phyloP scores from a whole-genome alignment of 768 basidiomycete species.

The Boletus pseudopeckii region DNA sequence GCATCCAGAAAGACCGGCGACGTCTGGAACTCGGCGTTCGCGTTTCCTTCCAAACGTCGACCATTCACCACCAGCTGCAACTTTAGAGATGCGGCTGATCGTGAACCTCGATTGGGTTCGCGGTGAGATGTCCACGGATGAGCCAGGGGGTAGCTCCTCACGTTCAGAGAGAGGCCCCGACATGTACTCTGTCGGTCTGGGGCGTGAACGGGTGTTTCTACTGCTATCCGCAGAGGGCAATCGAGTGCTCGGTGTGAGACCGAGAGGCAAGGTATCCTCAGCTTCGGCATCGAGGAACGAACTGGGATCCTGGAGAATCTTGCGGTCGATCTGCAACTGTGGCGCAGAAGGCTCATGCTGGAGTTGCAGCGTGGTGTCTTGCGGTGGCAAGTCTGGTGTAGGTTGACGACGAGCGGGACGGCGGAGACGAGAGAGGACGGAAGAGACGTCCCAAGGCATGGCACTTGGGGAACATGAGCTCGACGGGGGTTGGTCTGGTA shows the following conservation, averaged over 20 bases:
- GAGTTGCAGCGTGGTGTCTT: background rate
- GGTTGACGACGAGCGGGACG: conserved; percentile 22
- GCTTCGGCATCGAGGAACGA: conserved; percentile 23
- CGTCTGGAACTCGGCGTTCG: conserved; percentile 12
- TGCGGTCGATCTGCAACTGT: conserved; percentile 21
- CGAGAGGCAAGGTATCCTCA: conserved; percentile 10
- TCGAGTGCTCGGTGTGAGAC: conserved; percentile 30
- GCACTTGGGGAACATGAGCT: background rate
- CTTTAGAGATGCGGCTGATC: conserved; percentile 18
- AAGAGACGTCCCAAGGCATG: conserved; percentile 29
- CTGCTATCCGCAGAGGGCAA: conserved; percentile 12
- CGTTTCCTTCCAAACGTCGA: conserved; percentile 35
- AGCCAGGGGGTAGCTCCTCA: background rate
- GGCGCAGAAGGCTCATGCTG: background rate
- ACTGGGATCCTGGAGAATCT: conserved; percentile 31
- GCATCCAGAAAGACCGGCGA: conserved; percentile 13
- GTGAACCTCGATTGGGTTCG: conserved; percentile 9
- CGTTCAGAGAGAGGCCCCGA: background rate
- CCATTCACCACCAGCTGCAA: conserved; percentile 28
- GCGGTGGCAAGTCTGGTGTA: conserved; percentile 13
- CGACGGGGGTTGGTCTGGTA: background rate
- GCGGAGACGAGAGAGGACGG: conserved; percentile 34
- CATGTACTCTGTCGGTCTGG: conserved; percentile 1
- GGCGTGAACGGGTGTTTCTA: background rate
- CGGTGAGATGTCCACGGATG: conserved; percentile 9